Base-by-base conservation (phyloP, 441 rosid species). In the Gossypium davidsonii region DNA sequence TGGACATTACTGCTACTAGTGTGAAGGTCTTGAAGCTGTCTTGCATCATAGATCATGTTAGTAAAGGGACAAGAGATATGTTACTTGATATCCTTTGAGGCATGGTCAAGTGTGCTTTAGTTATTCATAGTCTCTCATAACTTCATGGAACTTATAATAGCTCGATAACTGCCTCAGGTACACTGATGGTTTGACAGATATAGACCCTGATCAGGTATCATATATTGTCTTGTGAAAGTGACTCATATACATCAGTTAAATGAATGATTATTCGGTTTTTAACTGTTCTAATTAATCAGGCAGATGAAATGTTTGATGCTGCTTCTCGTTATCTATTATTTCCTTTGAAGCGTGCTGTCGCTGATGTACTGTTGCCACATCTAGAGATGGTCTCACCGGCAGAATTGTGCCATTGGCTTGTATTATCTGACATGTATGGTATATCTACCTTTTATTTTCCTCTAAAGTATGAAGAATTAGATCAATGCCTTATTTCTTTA, bases 271-370 rank as follows among this genome's bases (percentile, higher is more conserved):
- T 71, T 71, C 72, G 39, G 69, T 64, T 61, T 26, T 46, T 70
- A 39, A 59, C 73, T 72, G 2, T 21, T 28, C 21, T 59, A 9
- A 51, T 74, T 86, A 76, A 73, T 68, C 88, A 92, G 98, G 98
- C 90, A 31, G 99, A 91, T 79, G 98, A 90, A 80, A 88, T 92
- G 81, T 92, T 94, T 83, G 99, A 94, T 84, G 94, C 93, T 74
- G 93, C 98, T 78, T 92, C 99, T 69, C 90, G 99, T 77, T 94
- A 92, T 81, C 83, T 94, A 51, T 77, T 94, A 64, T 91, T 92
- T 85, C 94, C 99, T 78, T 89, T 94, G 37, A 94, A 91, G 84
- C 96, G 99, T 79, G 91, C 96, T 65, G 98, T 94, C 58, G 99
- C 96, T 80, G 99, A 94, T 73, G 96, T 82, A 28, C 77, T 94